Evolutionary conservation across 2,329 filamentous ascomycete genomes (phyloP).

Genomic region (Fusarium sp.): DNA sequence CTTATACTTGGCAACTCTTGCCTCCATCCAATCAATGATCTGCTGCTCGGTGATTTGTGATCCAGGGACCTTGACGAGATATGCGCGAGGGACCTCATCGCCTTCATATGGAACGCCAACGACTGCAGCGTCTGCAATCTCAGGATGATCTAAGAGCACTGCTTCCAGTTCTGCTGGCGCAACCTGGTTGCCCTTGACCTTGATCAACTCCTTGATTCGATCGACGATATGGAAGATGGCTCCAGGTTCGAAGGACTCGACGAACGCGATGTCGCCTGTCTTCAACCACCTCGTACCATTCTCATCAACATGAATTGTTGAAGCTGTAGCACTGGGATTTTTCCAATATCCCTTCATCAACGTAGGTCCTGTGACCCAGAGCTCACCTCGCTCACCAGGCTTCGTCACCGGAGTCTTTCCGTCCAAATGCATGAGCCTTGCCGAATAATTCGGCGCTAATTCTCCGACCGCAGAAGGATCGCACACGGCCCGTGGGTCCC

Average conservation of each 20-base stretch:
- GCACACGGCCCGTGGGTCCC: slow-evolving; percentile 67
- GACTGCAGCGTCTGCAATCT: slow-evolving; percentile 77
- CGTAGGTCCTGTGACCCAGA: slow-evolving; percentile 77
- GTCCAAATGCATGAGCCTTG: slow-evolving; percentile 70
- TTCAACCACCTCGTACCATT: slow-evolving; percentile 72
- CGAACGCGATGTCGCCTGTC: slow-evolving; percentile 78
- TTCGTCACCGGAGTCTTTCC: slow-evolving; percentile 56
- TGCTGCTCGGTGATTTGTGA: slow-evolving; percentile 58
- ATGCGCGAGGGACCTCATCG: slow-evolving; percentile 70
- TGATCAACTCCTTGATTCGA: slow-evolving; percentile 72
- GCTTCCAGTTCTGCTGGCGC: slow-evolving; percentile 81
- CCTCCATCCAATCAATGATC: slow-evolving; percentile 64
- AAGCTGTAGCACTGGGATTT: slow-evolving; percentile 72
- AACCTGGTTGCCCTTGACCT: slow-evolving; percentile 77
- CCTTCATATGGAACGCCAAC: slow-evolving; percentile 52
- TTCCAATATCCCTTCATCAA: slow-evolving; percentile 82
- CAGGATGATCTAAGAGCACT: slow-evolving; percentile 73
- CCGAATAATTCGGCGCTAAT: slow-evolving; percentile 56
- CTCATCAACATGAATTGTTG: slow-evolving; percentile 59
- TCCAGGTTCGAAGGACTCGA: slow-evolving; percentile 65
- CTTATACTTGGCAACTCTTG: slow-evolving; percentile 73
- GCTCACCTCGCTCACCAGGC: slow-evolving; percentile 69
- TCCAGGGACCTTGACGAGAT: slow-evolving; percentile 60
- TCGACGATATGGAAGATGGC: slow-evolving; percentile 71
- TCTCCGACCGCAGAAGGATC: slow-evolving; percentile 33